A percentile compares a stretch with the other conserved stretches of the same genome.
phyloP scores from a whole-genome alignment of 164 flowering plant species.

The Annona squamosa region DNA sequence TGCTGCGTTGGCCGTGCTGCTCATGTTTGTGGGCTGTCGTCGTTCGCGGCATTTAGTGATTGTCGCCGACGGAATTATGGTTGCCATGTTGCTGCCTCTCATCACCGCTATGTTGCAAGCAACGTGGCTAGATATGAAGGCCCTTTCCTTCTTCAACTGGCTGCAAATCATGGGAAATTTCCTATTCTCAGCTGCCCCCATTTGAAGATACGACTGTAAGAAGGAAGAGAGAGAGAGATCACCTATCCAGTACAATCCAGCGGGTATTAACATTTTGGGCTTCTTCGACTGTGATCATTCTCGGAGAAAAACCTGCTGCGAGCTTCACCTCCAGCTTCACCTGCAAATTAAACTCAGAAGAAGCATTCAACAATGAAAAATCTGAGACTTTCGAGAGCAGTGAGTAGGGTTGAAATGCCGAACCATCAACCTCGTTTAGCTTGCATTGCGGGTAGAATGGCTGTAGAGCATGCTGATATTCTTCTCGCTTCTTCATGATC shows the following conservation, averaged over 20 bases:
- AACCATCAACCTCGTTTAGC: conserved; percentile 30
- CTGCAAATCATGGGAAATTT: conserved; percentile 16
- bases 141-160: conserved; percentile 32
- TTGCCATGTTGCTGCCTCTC: conserved; percentile 36
- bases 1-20: neutral
- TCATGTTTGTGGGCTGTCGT: neutral
- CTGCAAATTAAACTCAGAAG: conserved; percentile 14
- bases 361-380: neutral
- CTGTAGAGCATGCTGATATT: conserved; percentile 34
- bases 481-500: conserved; percentile 29
- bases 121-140: conserved; percentile 26
- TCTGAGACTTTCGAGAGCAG: neutral
- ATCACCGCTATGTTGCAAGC: conserved; percentile 41
- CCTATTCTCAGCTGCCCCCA: conserved; percentile 21
- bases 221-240: neutral
- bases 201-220: too few species aligned
- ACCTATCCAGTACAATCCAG: conserved; percentile 49
- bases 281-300: conserved; percentile 29
- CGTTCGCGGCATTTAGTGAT: neutral
- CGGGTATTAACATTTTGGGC: conserved; percentile 30
- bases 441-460: conserved; percentile 39
- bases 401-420: neutral
- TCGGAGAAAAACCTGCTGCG: conserved; percentile 36
- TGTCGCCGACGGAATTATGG: conserved; percentile 25
- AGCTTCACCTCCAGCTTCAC: conserved; percentile 47